A percentile compares a stretch with the other conserved stretches of the same genome.
Conservation (phyloP, 164 flowering plant genomes). For the Macadamia tetraphylla region DNA sequence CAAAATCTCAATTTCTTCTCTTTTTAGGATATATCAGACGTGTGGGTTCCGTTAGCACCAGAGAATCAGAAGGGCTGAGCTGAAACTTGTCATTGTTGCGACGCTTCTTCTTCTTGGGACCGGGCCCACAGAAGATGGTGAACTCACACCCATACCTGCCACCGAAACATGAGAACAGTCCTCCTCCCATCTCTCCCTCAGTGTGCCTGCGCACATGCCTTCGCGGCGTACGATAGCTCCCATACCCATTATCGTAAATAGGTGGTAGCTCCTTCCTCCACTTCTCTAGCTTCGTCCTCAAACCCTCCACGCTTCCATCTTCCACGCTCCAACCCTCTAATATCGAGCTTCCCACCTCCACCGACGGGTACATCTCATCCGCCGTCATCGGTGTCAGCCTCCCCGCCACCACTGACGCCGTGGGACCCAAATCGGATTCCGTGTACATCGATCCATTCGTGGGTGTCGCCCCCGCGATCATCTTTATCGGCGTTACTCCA, state of each 20-base stretch:
- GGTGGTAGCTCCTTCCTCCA: constrained; percentile 59
- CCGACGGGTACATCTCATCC: constrained; percentile 12
- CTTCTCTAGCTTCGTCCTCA: constrained; percentile 24
- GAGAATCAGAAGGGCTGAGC: too few species aligned
- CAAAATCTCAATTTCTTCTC: too few species aligned
- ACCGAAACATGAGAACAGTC: constrained; percentile 69
- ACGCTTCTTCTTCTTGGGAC: background rate
- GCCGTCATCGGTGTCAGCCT: constrained; percentile 6
- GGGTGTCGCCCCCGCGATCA: background rate
- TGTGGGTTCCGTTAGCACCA: too few species aligned
- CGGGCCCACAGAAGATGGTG: constrained; percentile 39
- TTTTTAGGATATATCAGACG: too few species aligned
- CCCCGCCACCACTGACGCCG: constrained; percentile 13
- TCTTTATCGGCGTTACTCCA: constrained; percentile 3
- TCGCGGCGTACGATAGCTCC: constrained; percentile 13
- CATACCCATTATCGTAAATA: constrained; percentile 34
- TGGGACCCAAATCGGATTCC: constrained; percentile 18
- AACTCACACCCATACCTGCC: constrained; percentile 61
- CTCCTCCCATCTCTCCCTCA: constrained; percentile 26
- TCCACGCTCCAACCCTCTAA: constrained; percentile 52
- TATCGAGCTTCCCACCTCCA: constrained; percentile 34
- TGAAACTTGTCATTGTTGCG: too few species aligned
- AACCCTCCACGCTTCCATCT: constrained; percentile 45
- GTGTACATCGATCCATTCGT: constrained; percentile 17
- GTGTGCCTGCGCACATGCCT: constrained; percentile 29